A percentile compares a stretch with the other conserved stretches of the same genome.
Conservation (phyloP, 2,329 filamentous ascomycete genomes). For the Fusarium euwallaceae region DNA sequence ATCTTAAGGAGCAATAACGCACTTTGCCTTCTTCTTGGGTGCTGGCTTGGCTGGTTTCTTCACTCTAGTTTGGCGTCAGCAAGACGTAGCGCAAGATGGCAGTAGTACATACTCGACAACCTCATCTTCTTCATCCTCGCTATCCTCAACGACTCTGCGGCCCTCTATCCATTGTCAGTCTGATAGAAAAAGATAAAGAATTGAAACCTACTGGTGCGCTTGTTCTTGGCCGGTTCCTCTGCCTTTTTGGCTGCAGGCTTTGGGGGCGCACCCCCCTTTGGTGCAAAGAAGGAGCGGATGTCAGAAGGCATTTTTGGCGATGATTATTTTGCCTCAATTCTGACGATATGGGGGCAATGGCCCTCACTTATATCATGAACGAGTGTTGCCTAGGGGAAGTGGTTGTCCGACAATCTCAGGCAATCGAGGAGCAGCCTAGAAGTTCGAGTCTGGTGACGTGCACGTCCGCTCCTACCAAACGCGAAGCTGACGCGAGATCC, state of each 20-base stretch:
- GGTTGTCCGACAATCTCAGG: conserved; percentile 36
- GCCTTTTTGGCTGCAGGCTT: conserved; percentile 62
- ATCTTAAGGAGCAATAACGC: conserved; percentile 38
- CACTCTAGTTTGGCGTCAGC: conserved; percentile 41
- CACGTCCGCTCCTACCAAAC: conserved; percentile 49
- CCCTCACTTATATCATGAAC: conserved; percentile 41
- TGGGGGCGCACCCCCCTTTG: conserved; percentile 73
- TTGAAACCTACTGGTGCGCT: conserved; percentile 59
- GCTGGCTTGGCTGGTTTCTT: conserved; percentile 69
- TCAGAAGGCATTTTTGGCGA: conserved; percentile 76
- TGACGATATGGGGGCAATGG: conserved; percentile 6
- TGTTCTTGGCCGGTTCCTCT: conserved; percentile 59
- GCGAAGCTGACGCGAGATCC: conserved; percentile 62
- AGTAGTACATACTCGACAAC: conserved; percentile 61
- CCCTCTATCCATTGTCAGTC: conserved; percentile 55
- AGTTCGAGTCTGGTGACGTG: conserved; percentile 50
- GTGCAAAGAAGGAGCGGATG: conserved; percentile 91
- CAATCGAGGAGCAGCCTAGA: conserved; percentile 47
- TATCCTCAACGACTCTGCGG: conserved; percentile 84
- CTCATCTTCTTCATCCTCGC: conserved; percentile 80
- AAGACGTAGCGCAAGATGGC: conserved; percentile 4
- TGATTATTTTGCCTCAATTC: conserved; percentile 13
- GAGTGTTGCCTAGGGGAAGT: conserved; percentile 40
- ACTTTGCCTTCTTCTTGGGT: conserved; percentile 69
- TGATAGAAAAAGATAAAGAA: background rate